Conservation (phyloP, 108 stramenopile species). For the Cyclotella baltica region DNA sequence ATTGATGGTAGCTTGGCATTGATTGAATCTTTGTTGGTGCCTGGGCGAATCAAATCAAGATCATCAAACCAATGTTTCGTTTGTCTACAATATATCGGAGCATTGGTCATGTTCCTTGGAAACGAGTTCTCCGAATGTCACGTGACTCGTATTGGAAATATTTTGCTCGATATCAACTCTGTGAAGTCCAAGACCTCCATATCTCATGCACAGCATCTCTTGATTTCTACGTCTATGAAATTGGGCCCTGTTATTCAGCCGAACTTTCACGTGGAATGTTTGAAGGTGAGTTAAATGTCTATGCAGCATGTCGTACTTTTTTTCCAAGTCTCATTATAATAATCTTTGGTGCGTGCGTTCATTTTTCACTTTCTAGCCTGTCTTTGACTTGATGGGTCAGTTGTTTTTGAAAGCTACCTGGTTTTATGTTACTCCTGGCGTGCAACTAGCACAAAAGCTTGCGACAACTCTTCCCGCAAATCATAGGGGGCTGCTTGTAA, state of each 20-base stretch:
- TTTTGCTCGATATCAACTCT: conserved; percentile 18
- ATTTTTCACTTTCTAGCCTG: conserved; percentile 10
- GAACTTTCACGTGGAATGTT: conserved; percentile 8
- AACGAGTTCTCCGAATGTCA: conserved; percentile 26
- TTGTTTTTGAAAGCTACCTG: conserved; percentile 28
- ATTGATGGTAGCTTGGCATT: conserved; percentile 21
- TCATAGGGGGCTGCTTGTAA: conserved; percentile 2
- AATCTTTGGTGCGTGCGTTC: neutral
- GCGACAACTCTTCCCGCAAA: conserved; percentile 32
- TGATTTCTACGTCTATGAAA: conserved; percentile 19
- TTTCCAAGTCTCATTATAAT: neutral
- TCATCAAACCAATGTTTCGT: conserved; percentile 2
- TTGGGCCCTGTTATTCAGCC: conserved; percentile 26
- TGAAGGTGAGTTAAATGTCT: conserved; percentile 13
- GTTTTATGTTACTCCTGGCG: conserved; percentile 36
- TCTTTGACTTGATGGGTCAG: conserved; percentile 29
- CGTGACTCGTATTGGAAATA: conserved; percentile 7
- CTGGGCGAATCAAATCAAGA: neutral
- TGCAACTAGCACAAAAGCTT: conserved; percentile 26
- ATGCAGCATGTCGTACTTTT: neutral
- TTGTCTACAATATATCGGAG: conserved; percentile 21
- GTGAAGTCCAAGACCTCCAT: neutral
- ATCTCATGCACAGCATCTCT: conserved; percentile 3
- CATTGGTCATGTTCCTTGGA: conserved; percentile 1
- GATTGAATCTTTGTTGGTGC: neutral